phyloP scores from a whole-genome alignment of 1,284 basidiomycete species.

The Ceratorhiza oryzae-sativae region DNA sequence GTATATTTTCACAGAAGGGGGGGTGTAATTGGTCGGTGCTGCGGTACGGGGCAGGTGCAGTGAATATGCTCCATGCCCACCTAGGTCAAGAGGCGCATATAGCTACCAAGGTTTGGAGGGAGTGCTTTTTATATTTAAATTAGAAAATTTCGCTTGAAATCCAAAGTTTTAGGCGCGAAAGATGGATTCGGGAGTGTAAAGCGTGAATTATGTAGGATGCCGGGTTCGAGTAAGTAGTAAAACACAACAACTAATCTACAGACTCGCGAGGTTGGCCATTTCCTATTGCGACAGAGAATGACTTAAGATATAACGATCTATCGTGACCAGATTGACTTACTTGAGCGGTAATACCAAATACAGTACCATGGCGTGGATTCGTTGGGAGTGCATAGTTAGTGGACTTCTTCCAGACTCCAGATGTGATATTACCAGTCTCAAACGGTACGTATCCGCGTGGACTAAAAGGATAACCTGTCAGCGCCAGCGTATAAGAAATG shows the following conservation, averaged over 20 bases:
- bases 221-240: neutral
- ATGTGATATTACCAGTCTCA: constrained; percentile 31
- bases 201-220: too few species aligned
- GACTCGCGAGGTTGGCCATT: constrained; percentile 29
- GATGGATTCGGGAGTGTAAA: too few species aligned
- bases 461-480: neutral
- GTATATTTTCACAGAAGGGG: too few species aligned
- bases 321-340: neutral
- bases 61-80: too few species aligned
- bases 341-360: constrained; percentile 32
- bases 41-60: too few species aligned
- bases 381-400: constrained; percentile 26
- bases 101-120: too few species aligned
- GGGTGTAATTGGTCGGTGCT: too few species aligned
- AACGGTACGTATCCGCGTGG: constrained; percentile 35
- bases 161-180: too few species aligned
- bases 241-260: neutral
- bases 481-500: neutral
- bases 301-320: neutral
- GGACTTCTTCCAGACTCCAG: constrained; percentile 29
- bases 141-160: too few species aligned
- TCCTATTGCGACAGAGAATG: neutral
- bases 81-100: too few species aligned
- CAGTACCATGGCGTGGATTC: constrained; percentile 32
- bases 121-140: too few species aligned